Evolutionary conservation across 2,329 filamentous ascomycete species (phyloP).

Genomic region (Neurospora sp.): DNA sequence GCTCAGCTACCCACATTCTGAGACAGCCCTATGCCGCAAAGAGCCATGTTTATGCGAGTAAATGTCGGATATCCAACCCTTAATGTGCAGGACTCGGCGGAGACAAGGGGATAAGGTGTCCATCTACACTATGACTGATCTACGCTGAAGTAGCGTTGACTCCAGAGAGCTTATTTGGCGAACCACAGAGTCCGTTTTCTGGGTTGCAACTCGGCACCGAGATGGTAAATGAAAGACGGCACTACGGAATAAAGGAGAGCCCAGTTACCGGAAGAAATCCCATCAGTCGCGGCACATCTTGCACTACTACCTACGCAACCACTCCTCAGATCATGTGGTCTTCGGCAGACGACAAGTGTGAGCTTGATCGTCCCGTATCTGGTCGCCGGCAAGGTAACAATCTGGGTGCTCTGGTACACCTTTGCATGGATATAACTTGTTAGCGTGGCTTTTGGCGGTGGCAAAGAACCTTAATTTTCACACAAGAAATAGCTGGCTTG

Average conservation of each 20-base stretch:
- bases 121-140: neutral
- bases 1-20: neutral
- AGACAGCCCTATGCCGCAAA: neutral
- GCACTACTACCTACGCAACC: conserved; percentile 1
- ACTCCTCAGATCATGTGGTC: neutral
- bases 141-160: neutral
- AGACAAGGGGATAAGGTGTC: neutral
- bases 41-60: neutral
- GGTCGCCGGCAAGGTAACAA: neutral
- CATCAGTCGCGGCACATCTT: conserved; percentile 4
- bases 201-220: conserved; percentile 2
- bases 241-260: neutral
- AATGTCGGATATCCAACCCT: neutral
- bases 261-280: neutral
- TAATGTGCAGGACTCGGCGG: neutral
- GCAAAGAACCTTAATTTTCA: too few species aligned
- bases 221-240: neutral
- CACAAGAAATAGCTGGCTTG: too few species aligned
- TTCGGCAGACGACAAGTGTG: conserved; percentile 1
- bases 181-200: neutral
- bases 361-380: conserved; percentile 5
- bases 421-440: too few species aligned
- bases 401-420: neutral
- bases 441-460: too few species aligned
- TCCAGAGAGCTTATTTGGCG: neutral